Evolutionary conservation across 108 stramenopile genomes (phyloP).

Genomic region (Skeletonema marinoi): DNA sequence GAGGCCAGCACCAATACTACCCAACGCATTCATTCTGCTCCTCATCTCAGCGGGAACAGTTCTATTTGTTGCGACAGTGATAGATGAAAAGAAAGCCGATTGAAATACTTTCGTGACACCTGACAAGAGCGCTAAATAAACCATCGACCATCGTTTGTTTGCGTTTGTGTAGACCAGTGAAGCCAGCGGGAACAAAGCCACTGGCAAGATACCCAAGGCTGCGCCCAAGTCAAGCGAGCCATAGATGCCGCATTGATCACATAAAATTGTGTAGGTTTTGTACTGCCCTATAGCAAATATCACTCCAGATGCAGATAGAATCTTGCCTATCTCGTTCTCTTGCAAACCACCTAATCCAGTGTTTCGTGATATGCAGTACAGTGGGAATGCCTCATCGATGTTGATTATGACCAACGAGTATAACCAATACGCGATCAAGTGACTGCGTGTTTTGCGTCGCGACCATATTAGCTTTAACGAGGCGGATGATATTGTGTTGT

Average conservation of each 20-base stretch:
- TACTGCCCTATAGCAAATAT: constrained; percentile 62
- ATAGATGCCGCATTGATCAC: constrained; percentile 56
- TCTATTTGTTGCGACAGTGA: constrained; percentile 61
- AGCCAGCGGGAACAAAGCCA: constrained; percentile 52
- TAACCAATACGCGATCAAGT: constrained; percentile 61
- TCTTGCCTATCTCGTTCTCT: constrained; percentile 66
- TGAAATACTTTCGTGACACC: constrained; percentile 46
- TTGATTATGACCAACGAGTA: constrained; percentile 56
- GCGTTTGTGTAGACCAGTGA: constrained; percentile 3
- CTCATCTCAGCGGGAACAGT: constrained; percentile 63
- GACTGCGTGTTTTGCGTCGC: constrained; percentile 39
- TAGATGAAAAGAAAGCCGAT: constrained; percentile 56
- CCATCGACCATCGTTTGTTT: not conserved
- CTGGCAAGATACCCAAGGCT: constrained; percentile 34
- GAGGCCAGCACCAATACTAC: constrained; percentile 61
- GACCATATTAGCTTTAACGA: constrained; percentile 23
- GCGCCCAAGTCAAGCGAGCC: constrained; percentile 48
- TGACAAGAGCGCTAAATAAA: constrained; percentile 30
- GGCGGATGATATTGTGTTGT: not conserved
- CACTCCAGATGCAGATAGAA: constrained; percentile 58
- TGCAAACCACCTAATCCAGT: constrained; percentile 56
- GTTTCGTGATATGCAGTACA: constrained; percentile 63
- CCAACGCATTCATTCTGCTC: constrained; percentile 72
- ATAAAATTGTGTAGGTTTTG: constrained; percentile 35
- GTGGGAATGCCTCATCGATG: constrained; percentile 71